Conservation (phyloP, 2,329 filamentous ascomycete species). For the Bipolaris sorokiniana region DNA sequence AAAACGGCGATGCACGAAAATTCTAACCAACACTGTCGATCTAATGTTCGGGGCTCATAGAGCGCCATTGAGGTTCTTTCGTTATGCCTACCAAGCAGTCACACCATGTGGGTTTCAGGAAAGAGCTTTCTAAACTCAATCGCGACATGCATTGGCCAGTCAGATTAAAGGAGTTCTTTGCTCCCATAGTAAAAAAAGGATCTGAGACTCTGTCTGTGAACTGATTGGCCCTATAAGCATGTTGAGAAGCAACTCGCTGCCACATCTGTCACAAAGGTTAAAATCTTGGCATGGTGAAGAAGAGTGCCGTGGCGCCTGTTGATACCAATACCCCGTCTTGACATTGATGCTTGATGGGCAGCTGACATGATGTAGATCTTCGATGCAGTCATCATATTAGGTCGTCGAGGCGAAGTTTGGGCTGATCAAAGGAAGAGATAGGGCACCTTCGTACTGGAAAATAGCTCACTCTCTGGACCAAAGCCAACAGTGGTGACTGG, state of each 20-base stretch:
- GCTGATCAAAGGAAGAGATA: background rate
- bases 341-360: background rate
- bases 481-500: background rate
- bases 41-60: background rate
- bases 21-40: background rate
- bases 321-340: background rate
- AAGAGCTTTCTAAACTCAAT: background rate
- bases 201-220: background rate
- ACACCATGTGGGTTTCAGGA: too few species aligned
- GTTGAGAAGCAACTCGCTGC: background rate
- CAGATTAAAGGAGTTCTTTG: background rate
- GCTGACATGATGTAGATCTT: background rate
- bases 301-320: background rate
- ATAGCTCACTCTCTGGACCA: background rate
- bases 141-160: background rate
- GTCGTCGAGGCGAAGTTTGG: background rate
- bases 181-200: background rate
- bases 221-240: background rate
- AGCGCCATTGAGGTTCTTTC: background rate
- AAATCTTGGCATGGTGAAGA: background rate
- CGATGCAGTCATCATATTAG: background rate
- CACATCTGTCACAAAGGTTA: background rate
- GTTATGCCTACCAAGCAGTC: background rate
- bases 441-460: background rate
- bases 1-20: background rate